Evolutionary conservation across 768 basidiomycete genomes (phyloP), one percentile per base, ranked within the genome.

Genomic region (Rhizopogon roseolus): DNA sequence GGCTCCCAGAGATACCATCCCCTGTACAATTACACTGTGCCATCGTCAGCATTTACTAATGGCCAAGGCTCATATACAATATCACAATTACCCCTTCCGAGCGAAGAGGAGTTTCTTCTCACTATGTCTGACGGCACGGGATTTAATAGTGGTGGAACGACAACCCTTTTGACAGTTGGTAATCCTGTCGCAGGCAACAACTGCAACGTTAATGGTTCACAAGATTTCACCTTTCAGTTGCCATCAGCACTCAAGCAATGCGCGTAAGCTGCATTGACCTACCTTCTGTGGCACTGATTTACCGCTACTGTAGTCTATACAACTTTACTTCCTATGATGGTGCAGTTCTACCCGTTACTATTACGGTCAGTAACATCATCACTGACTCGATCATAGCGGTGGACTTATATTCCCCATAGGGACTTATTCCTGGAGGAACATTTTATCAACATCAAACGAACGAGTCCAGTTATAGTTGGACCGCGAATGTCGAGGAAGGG

Each of bases 71-170:
- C 76, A 0, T 88, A 74, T 63, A 67, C 74, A 10, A 62, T 76
- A 27, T 42, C 67, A 0, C 74, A 72, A 54, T 57, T 89, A 13
- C 71, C 74, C 1, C 66, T 84, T 39, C 29, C 65, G 13, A 60
- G 70, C 6, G 69, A 62, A 34, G 62, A 72, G 19, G 64, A 70
- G 50, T 71, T 88, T 44, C 49, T 88, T 10, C 54, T 85, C 19
- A 76, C 80, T 34, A 86, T 91, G 84, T 89, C 85, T 22, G 89
- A 91, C 62, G 73, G 81, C 14, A 79, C 78, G 27, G 87, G 86
- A 1, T 88, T 85, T 62, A 86, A 71, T 38, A 72, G 82, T 6
- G 89, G 88, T 2, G 88, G 86, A 22, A 73, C 74, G 28, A 76
- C 81, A 11, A 53, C 66, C 41, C 46, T 85, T 3, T 58, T 84